These are phyloP conservation scores for Tetrahymena malaccensis DNA, from an alignment of 73 alveolate species.

Conservation along the genomic window DNA sequence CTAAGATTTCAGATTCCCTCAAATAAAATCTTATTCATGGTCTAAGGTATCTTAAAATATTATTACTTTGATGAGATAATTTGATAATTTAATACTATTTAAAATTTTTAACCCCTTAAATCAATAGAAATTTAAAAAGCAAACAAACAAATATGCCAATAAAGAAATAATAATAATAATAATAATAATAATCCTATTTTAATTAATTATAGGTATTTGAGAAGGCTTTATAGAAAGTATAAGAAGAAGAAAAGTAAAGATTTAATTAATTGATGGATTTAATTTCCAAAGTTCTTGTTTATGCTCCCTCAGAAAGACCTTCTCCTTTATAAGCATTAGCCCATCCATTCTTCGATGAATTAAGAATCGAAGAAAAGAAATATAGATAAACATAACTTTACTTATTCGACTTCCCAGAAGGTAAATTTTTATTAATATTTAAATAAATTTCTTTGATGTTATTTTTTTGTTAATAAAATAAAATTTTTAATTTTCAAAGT, in stretches of 20 bases:
- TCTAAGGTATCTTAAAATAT: too few relatives aligned
- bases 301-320: constrained; percentile 70
- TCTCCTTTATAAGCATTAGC: constrained; percentile 69
- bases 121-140: too few relatives aligned
- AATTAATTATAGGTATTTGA: not conserved
- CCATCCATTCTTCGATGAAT: constrained; percentile 88
- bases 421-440: not conserved
- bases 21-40: constrained; percentile 58
- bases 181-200: not conserved
- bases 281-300: constrained; percentile 65
- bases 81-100: too few relatives aligned
- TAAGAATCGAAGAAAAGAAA: constrained; percentile 20
- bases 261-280: constrained; percentile 41
- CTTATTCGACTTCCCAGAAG: constrained; percentile 30
- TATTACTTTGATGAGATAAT: too few relatives aligned
- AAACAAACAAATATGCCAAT: too few relatives aligned
- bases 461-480: too few relatives aligned
- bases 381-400: constrained; percentile 3
- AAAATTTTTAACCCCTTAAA: too few relatives aligned
- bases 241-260: constrained; percentile 7
- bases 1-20: constrained; percentile 74
- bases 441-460: too few relatives aligned
- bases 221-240: not conserved
- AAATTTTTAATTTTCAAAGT: too few relatives aligned
- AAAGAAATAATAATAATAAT: too few relatives aligned